Conservation (phyloP, 2,329 filamentous ascomycete species). For the Myrmaecium sp. region DNA sequence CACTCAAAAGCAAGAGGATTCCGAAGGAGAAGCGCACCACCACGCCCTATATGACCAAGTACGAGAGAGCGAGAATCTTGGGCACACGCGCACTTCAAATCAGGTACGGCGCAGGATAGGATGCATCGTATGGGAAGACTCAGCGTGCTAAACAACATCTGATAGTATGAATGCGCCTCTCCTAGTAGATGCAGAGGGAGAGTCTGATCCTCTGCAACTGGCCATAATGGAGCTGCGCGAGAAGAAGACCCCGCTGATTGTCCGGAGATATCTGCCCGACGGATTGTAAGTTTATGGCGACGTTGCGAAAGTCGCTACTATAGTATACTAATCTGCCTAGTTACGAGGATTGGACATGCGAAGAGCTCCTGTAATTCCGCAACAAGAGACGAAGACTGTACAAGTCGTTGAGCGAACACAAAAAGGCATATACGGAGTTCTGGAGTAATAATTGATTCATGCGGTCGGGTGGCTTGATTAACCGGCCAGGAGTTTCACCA, state of each 20-base stretch:
- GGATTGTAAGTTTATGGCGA: slow-evolving; percentile 89
- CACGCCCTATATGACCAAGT: slow-evolving; percentile 99
- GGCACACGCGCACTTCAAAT: slow-evolving; percentile 92
- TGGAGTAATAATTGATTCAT: no score
- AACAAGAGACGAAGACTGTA: slow-evolving; percentile 3
- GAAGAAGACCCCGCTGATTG: slow-evolving; percentile 96
- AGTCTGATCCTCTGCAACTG: slow-evolving; percentile 94
- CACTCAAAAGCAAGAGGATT: slow-evolving; percentile 66
- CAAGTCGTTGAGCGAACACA: slow-evolving; percentile 1
- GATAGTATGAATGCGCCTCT: slow-evolving; percentile 91
- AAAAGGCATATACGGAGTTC: slow-evolving; percentile 2
- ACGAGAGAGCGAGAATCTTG: slow-evolving; percentile 83
- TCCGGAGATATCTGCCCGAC: slow-evolving; percentile 89
- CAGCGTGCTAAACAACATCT: slow-evolving; percentile 7
- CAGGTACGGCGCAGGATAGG: slow-evolving; percentile 42
- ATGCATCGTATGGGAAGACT: background rate
- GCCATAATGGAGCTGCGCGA: slow-evolving; percentile 93
- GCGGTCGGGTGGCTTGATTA: no score
- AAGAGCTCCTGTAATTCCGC: slow-evolving; percentile 52
- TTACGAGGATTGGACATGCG: slow-evolving; percentile 98
- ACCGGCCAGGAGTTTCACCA: no score
- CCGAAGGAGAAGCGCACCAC: slow-evolving; percentile 75
- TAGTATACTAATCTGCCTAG: slow-evolving; percentile 27
- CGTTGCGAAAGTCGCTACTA: background rate
- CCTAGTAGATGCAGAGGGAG: slow-evolving; percentile 87